Percentiles rank a stretch among this genome's conserved stretches.
Conservation (phyloP, 2,329 filamentous ascomycete species). For the Colletotrichum tropicicola region DNA sequence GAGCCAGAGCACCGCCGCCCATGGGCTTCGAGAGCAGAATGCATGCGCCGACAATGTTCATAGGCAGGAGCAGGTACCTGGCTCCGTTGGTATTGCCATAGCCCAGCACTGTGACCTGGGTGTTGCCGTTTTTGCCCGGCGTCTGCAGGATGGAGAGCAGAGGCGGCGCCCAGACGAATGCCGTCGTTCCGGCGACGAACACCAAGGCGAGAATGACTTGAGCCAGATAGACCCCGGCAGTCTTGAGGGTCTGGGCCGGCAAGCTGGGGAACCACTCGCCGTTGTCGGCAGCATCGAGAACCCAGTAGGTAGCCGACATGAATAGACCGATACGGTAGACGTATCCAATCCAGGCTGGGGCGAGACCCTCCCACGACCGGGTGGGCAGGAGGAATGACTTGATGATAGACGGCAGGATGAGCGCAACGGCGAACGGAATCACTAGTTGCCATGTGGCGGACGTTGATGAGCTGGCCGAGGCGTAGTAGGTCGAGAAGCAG, state of each 20-base stretch:
- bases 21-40: slow-evolving; percentile 92
- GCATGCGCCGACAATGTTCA: slow-evolving; percentile 80
- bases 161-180: slow-evolving; percentile 86
- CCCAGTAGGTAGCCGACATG: slow-evolving; percentile 85
- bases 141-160: slow-evolving; percentile 77
- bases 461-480: slow-evolving; percentile 89
- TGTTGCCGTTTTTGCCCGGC: slow-evolving; percentile 51
- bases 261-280: slow-evolving; percentile 76
- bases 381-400: slow-evolving; percentile 85
- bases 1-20: slow-evolving; percentile 83
- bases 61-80: slow-evolving; percentile 84
- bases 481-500: slow-evolving; percentile 95
- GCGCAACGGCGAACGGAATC: slow-evolving; percentile 79
- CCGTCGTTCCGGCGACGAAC: slow-evolving; percentile 83
- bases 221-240: slow-evolving; percentile 78
- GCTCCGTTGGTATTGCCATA: slow-evolving; percentile 95
- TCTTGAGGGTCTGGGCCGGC: slow-evolving; percentile 73
- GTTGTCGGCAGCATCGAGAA: slow-evolving; percentile 88
- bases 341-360: slow-evolving; percentile 84
- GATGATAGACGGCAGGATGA: slow-evolving; percentile 78
- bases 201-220: slow-evolving; percentile 83
- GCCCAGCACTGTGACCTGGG: slow-evolving; percentile 81
- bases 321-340: slow-evolving; percentile 81
- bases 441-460: slow-evolving; percentile 89
- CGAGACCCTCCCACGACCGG: slow-evolving; percentile 86